Conservation (phyloP, 2,329 filamentous ascomycete genomes). For the Fusarium subglutinans region DNA sequence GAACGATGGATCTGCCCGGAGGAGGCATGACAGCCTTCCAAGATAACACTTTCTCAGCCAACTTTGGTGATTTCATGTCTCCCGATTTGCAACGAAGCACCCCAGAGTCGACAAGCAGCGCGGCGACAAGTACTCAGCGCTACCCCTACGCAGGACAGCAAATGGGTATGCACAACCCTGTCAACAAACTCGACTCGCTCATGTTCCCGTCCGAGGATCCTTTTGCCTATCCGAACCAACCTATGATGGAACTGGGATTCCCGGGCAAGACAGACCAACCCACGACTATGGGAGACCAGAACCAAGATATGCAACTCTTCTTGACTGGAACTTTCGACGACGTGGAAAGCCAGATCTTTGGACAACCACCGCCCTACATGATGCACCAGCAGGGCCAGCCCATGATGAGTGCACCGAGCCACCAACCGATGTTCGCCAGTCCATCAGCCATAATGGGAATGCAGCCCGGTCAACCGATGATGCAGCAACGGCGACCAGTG, state of each 20-base stretch:
- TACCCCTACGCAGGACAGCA: conserved; percentile 47
- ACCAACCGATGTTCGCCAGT: conserved; percentile 54
- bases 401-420: conserved; percentile 53
- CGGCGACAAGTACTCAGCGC: conserved; percentile 52
- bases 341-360: conserved; percentile 78
- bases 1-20: conserved; percentile 49
- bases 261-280: conserved; percentile 48
- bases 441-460: conserved; percentile 55
- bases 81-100: conserved; percentile 57
- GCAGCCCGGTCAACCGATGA: conserved; percentile 47
- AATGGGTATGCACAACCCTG: conserved; percentile 51
- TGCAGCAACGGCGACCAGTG: conserved; percentile 36
- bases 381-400: conserved; percentile 57
- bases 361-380: conserved; percentile 76
- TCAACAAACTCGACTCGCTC: conserved; percentile 78
- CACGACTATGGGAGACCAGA: conserved; percentile 46
- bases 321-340: conserved; percentile 67
- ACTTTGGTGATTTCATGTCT: conserved; percentile 56
- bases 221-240: conserved; percentile 81
- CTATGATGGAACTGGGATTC: conserved; percentile 69
- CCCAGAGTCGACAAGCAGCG: conserved; percentile 54
- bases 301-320: conserved; percentile 57
- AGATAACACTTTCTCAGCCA: conserved; percentile 51
- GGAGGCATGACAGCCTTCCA: conserved; percentile 46
- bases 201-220: conserved; percentile 85